Evolutionary conservation across 805 yeast species (phyloP), one percentile per base, ranked within the genome.

Genomic region (Candida saitoana): DNA sequence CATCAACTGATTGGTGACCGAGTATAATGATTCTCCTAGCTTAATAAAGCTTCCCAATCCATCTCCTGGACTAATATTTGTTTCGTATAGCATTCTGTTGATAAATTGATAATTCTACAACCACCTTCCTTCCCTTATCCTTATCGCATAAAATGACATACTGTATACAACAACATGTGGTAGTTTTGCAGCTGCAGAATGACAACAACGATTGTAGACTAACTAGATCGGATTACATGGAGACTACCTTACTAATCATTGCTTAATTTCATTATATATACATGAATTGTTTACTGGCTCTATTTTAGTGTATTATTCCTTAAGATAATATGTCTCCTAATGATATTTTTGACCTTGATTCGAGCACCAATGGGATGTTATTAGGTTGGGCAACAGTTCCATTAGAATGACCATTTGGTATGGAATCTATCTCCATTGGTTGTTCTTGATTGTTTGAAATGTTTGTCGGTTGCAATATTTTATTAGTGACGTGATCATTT

Each of bases 41-140:
- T 52, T 48, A 18, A 67, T 46, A 16, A 45, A 37, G 38, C 56
- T 52, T 14, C 64, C 61, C 19, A 69, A 49, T n/a, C 73, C 69
- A 39, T 63, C 59, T 18, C 71, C 69, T 9, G 74, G 74, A 17
- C 37, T 44, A 12, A 58, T 48, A 14, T 46, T 39, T 5, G 52
- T 48, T 16, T 48, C 49, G 9, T 47, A 42, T 25, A 48, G 38
- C 51, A 49, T 49, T 8, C 7, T 15, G 16, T 7, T 18, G 31
- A 12, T 14, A 29, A n/a, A 11, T 22, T 22, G 32, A 6, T 29
- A 5, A 9, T 29, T 14, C 11, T 29, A 29, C 32, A 29, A 29
- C 32, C 16, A 14, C 11, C 16, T 12, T 5, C 7, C 11, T 29
- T 6, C 5, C n/a, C 5, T 29, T 5, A 29, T 29, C 32, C 32